A percentile compares a stretch with the other conserved stretches of the same genome.
phyloP scores from a whole-genome alignment of 2,329 filamentous ascomycete genomes.

The Pestalotiopsis sp. region DNA sequence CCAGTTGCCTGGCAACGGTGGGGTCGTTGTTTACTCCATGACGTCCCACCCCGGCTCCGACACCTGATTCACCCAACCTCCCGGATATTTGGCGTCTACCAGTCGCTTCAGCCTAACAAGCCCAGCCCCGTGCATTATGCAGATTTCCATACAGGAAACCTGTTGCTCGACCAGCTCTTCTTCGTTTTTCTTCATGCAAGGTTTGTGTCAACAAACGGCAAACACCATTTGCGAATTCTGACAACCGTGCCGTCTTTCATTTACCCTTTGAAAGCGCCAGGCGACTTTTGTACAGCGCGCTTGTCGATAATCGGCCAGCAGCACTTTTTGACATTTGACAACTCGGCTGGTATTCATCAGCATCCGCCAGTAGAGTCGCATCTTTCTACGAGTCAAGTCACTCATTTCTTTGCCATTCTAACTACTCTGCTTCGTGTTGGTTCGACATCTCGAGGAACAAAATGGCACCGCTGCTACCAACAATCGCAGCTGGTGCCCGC shows the following conservation, averaged over 20 bases:
- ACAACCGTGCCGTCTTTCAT: background rate
- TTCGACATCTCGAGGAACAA: background rate
- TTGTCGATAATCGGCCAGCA: background rate
- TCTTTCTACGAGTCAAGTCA: background rate
- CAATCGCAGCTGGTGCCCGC: slow-evolving; percentile 32
- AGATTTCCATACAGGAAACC: slow-evolving; percentile 6
- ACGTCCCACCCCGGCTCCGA: background rate
- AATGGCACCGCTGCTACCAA: slow-evolving; percentile 36
- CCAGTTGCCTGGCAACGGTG: slow-evolving; percentile 13
- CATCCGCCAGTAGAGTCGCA: background rate
- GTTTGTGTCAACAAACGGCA: slow-evolving; percentile 1
- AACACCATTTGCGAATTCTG: background rate
- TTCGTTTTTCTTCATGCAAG: background rate
- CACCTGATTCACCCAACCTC: background rate
- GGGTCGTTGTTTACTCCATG: slow-evolving; percentile 12
- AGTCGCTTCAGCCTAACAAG: background rate
- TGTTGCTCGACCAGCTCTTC: background rate
- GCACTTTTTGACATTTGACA: background rate
- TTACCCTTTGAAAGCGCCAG: background rate
- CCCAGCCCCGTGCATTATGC: slow-evolving; percentile 12
- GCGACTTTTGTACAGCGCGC: too few relatives aligned
- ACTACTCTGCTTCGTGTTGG: too few relatives aligned
- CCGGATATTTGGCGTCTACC: background rate
- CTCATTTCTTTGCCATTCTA: background rate
- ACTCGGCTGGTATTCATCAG: slow-evolving; percentile 8